phyloP scores from a whole-genome alignment of 2,329 filamentous ascomycete genomes.

The Exophiala sp. region DNA sequence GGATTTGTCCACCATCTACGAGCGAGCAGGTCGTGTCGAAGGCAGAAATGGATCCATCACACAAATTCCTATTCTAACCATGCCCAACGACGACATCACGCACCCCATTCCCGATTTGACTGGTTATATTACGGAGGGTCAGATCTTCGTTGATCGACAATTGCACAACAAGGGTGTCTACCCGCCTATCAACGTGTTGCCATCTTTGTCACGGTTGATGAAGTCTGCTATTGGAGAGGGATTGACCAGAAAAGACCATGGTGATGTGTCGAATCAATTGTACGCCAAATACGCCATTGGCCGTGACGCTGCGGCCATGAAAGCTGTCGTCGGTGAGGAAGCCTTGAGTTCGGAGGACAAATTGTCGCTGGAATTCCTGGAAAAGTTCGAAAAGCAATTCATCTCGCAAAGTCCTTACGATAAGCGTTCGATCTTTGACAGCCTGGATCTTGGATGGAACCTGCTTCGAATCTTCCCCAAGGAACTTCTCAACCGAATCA shows the following conservation, averaged over 20 bases:
- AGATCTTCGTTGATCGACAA: slow-evolving; percentile 94
- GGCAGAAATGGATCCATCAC: slow-evolving; percentile 98
- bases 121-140: slow-evolving; percentile 97
- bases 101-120: slow-evolving; percentile 98
- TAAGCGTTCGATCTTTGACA: slow-evolving; percentile 85
- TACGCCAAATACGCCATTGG: slow-evolving; percentile 99
- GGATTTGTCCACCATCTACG: slow-evolving; percentile 99
- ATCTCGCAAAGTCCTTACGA: slow-evolving; percentile 92
- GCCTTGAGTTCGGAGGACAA: slow-evolving; percentile 94
- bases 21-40: slow-evolving; percentile 94
- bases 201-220: slow-evolving; percentile 98
- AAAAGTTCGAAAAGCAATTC: slow-evolving; percentile 96
- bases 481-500: slow-evolving; percentile 94
- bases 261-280: slow-evolving; percentile 97
- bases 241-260: slow-evolving; percentile 93
- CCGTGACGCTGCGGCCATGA: slow-evolving; percentile 95
- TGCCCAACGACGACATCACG: slow-evolving; percentile 99
- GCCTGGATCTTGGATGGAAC: slow-evolving; percentile 93
- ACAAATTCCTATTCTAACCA: slow-evolving; percentile 97
- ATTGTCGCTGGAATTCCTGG: slow-evolving; percentile 93
- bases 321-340: slow-evolving; percentile 98
- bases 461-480: slow-evolving; percentile 96
- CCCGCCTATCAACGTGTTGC: slow-evolving; percentile 97
- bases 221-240: slow-evolving; percentile 98
- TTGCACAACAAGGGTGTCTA: slow-evolving; percentile 96